Percentiles rank a stretch among this genome's conserved stretches.
These are phyloP conservation scores for Pestalotiopsis fici DNA, from an alignment of 2,329 filamentous ascomycete genomes.

Conservation along the genomic window DNA sequence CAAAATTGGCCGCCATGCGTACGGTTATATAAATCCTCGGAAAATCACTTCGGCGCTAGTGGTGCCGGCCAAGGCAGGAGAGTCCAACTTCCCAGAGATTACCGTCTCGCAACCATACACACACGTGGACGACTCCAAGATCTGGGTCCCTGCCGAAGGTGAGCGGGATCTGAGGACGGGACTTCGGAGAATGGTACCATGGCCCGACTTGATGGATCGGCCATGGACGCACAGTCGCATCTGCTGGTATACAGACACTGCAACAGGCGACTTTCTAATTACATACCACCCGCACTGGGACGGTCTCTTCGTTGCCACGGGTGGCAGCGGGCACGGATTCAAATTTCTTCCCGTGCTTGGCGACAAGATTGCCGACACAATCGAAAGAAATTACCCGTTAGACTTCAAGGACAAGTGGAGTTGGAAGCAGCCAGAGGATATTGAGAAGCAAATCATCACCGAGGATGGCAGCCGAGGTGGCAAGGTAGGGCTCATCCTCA, in stretches of 20 bases:
- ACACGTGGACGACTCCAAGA: conserved; percentile 46
- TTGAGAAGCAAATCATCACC: conserved; percentile 41
- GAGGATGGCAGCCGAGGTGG: conserved; percentile 57
- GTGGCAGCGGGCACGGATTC: conserved; percentile 66
- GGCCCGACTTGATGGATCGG: conserved; percentile 53
- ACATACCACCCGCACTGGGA: conserved; percentile 66
- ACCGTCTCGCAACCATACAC: conserved; percentile 44
- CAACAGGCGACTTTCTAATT: conserved; percentile 70
- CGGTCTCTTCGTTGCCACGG: conserved; percentile 62
- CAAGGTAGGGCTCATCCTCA: conserved; percentile 44
- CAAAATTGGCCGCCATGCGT: conserved; percentile 71
- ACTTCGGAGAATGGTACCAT: conserved; percentile 61
- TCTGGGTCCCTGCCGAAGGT: conserved; percentile 60
- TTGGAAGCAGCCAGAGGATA: conserved; percentile 60
- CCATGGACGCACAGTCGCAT: conserved; percentile 64
- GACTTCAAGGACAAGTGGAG: conserved; percentile 61
- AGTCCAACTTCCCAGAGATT: conserved; percentile 1
- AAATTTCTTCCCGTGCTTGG: conserved; percentile 71
- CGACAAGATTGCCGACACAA: conserved; percentile 58
- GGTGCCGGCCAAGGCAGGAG: conserved; percentile 10
- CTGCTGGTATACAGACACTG: conserved; percentile 79
- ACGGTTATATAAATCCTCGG: conserved; percentile 63
- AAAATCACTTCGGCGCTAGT: conserved; percentile 26
- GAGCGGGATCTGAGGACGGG: conserved; percentile 61
- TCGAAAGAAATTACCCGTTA: conserved; percentile 44